A percentile compares a stretch with the other conserved stretches of the same genome.
Conservation (phyloP, 2,329 filamentous ascomycete species). For the Verticillium longisporum region DNA sequence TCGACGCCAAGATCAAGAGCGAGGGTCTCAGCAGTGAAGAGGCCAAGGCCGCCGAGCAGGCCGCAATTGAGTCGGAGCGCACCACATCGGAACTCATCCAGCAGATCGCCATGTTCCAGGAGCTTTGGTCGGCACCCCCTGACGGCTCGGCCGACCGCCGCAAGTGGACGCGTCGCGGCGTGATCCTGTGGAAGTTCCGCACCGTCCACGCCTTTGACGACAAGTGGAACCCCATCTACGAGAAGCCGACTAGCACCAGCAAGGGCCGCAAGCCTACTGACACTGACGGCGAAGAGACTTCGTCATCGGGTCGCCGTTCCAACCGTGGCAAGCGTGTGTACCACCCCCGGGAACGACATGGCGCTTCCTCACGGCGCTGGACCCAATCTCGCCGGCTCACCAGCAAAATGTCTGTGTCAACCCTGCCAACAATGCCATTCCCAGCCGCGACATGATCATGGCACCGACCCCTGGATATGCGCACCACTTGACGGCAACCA, state of each 20-base stretch:
- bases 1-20: slow-evolving; percentile 13
- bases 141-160: slow-evolving; percentile 21
- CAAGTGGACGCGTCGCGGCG: slow-evolving; percentile 49
- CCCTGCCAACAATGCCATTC: slow-evolving; percentile 6
- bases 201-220: slow-evolving; percentile 39
- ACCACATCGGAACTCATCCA: slow-evolving; percentile 43
- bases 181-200: slow-evolving; percentile 59
- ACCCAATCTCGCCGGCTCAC: slow-evolving; percentile 52
- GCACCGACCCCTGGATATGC: slow-evolving; percentile 41
- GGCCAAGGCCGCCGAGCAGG: slow-evolving; percentile 13
- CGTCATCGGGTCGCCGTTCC: slow-evolving; percentile 1
- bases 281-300: slow-evolving; percentile 20
- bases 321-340: slow-evolving; percentile 23
- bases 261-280: slow-evolving; percentile 10
- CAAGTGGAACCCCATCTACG: slow-evolving; percentile 34
- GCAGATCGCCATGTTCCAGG: slow-evolving; percentile 61
- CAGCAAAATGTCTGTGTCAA: slow-evolving; percentile 35
- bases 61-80: slow-evolving; percentile 11
- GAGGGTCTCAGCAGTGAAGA: slow-evolving; percentile 15
- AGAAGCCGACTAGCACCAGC: slow-evolving; percentile 17
- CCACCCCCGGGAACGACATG: slow-evolving; percentile 50
- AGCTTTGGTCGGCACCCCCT: slow-evolving; percentile 51
- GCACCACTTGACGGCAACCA: slow-evolving; percentile 42
- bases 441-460: slow-evolving; percentile 38
- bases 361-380: slow-evolving; percentile 55